Evolutionary conservation across 768 basidiomycete genomes (phyloP).

Genomic region (Coprinopsis sp.): DNA sequence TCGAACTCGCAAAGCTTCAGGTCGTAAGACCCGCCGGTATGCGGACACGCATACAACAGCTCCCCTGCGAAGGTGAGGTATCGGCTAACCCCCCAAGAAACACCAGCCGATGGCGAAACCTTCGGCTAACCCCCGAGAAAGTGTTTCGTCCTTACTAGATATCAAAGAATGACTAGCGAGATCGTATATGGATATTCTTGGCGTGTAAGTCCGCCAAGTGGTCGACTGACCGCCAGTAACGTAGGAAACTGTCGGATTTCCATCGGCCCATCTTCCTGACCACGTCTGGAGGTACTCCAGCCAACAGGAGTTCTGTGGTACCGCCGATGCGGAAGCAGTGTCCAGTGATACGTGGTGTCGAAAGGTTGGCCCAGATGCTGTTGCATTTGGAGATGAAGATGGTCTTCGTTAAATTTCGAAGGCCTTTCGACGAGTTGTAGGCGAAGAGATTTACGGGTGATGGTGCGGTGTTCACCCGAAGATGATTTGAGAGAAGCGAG

Average conservation of each 20-base stretch:
- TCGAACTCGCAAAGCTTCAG: not conserved
- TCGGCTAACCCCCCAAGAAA: not conserved
- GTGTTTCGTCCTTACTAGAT: not conserved
- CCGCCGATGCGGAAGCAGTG: conserved; percentile 28
- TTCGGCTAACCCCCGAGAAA: not conserved
- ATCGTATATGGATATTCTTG: not conserved
- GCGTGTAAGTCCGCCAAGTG: not conserved
- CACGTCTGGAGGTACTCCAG: conserved; percentile 12
- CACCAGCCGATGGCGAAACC: not conserved
- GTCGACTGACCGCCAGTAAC: conserved; percentile 20
- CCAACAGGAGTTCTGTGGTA: conserved; percentile 22
- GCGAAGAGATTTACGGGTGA: not conserved
- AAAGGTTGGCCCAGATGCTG: conserved; percentile 11
- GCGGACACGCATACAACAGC: too few relatives aligned
- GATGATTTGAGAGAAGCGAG: conserved; percentile 22
- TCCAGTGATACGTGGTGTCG: conserved; percentile 11
- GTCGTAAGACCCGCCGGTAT: too few relatives aligned
- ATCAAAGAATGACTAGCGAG: too few relatives aligned
- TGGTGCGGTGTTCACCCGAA: not conserved
- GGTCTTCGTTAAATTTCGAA: not conserved
- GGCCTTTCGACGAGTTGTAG: not conserved
- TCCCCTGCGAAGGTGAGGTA: too few relatives aligned
- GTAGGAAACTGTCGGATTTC: conserved; percentile 26
- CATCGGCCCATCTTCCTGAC: conserved; percentile 34
- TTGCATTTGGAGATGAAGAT: conserved; percentile 10